phyloP scores from a whole-genome alignment of 345 rosid species.

The Arabis hirsuta region DNA sequence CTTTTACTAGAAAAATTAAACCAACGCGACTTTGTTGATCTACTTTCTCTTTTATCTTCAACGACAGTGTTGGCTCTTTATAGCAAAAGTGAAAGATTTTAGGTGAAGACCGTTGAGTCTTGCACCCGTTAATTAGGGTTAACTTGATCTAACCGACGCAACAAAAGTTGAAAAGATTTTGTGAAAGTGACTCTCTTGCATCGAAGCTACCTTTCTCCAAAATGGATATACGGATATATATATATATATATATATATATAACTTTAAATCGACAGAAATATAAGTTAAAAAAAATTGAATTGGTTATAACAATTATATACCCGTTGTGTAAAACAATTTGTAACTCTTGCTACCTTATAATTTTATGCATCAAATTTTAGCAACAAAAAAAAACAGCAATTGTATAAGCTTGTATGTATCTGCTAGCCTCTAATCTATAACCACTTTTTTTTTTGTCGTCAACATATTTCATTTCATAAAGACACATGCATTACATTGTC shows the following conservation, averaged over 20 bases:
- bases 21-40: conserved; percentile 16
- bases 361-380: no score
- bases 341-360: no score
- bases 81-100: neutral
- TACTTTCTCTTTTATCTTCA: neutral
- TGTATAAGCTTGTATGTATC: neutral
- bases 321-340: no score
- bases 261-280: neutral
- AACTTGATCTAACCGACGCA: conserved; percentile 23
- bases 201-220: neutral
- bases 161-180: neutral
- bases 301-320: neutral
- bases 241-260: neutral
- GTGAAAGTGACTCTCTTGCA: neutral
- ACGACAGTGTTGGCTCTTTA: neutral
- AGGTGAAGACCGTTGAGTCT: conserved; percentile 3
- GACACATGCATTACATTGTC: no score
- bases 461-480: no score
- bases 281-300: neutral
- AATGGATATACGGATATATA: neutral
- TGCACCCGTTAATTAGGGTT: conserved; percentile 33
- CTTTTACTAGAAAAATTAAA: conserved; percentile 13
- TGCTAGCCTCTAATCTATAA: neutral
- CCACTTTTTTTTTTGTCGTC: neutral
- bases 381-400: no score